A percentile compares a stretch with the other conserved stretches of the same genome.
These are phyloP conservation scores for Rhynchospora tenuis DNA, from an alignment of 176 grass and related monocot species.

Conservation along the genomic window DNA sequence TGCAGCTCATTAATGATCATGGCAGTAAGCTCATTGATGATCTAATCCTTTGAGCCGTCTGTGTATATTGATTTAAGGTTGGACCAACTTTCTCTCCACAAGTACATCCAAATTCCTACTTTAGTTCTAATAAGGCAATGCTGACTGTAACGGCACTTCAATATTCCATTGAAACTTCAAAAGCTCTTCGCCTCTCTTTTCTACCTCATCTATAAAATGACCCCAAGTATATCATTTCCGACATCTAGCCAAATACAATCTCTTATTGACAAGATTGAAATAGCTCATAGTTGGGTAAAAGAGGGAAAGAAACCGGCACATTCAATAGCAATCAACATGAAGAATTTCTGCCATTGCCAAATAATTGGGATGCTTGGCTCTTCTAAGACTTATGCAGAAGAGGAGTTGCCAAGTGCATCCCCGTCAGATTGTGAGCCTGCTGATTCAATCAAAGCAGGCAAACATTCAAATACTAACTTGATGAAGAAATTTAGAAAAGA, in stretches of 20 bases:
- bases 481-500: constrained; percentile 35
- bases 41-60: too few species aligned
- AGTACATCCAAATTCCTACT: too few species aligned
- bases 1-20: too few species aligned
- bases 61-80: too few species aligned
- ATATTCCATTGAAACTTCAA: background rate
- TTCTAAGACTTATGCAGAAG: constrained; percentile 9
- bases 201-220: background rate
- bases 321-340: constrained; percentile 10
- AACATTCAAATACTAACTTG: constrained; percentile 36
- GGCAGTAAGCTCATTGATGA: too few species aligned
- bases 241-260: background rate
- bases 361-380: constrained; percentile 44
- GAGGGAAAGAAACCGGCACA: background rate
- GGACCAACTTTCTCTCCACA: too few species aligned
- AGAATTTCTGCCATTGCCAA: constrained; percentile 33
- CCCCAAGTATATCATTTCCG: background rate
- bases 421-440: constrained; percentile 7
- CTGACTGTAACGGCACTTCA: background rate
- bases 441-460: constrained; percentile 23
- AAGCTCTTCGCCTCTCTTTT: background rate
- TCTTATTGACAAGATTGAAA: background rate
- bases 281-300: background rate
- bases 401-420: too few species aligned
- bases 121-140: background rate